phyloP scores from a whole-genome alignment of 148 eudicot species.

The Drosera capensis region DNA sequence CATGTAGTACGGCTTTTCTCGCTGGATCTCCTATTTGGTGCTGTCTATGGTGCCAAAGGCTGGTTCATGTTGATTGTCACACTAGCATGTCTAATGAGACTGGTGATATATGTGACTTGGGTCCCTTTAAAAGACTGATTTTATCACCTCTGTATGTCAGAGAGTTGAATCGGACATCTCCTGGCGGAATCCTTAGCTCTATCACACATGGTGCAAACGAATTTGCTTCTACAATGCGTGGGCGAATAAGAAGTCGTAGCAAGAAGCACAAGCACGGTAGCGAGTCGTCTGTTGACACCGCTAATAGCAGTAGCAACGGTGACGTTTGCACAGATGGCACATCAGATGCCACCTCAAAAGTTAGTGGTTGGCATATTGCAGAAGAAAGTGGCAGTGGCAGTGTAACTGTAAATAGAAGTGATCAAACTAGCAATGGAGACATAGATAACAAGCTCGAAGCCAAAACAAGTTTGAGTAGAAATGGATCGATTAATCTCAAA shows the following conservation, averaged over 20 bases:
- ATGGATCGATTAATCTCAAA: slow-evolving; percentile 43
- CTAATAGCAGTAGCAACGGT: slow-evolving; percentile 14
- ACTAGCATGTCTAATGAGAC: slow-evolving; percentile 61
- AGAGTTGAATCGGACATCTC: slow-evolving; percentile 34
- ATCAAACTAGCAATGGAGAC: slow-evolving; percentile 24
- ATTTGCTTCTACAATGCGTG: slow-evolving; percentile 84
- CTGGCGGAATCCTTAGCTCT: slow-evolving; percentile 78
- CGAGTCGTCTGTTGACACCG: slow-evolving; percentile 28
- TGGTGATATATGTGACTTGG: slow-evolving; percentile 87
- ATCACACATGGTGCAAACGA: slow-evolving; percentile 96
- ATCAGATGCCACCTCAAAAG: slow-evolving; percentile 19
- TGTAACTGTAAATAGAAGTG: slow-evolving; percentile 17
- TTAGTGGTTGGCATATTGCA: slow-evolving; percentile 24
- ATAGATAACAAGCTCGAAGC: slow-evolving; percentile 25
- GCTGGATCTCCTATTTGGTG: slow-evolving; percentile 98
- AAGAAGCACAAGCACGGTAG: slow-evolving; percentile 46
- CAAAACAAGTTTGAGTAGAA: slow-evolving; percentile 41
- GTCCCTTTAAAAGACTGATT: slow-evolving; percentile 71
- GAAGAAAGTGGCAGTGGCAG: slow-evolving; percentile 29
- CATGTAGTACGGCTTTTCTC: slow-evolving; percentile 70
- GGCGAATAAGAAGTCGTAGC: slow-evolving; percentile 70
- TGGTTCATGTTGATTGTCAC: slow-evolving; percentile 94
- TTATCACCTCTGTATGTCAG: slow-evolving; percentile 70
- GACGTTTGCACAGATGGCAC: slow-evolving; percentile 33
- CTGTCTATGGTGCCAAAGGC: slow-evolving; percentile 92